Evolutionary conservation across 2,329 filamentous ascomycete genomes (phyloP).

Genomic region (Penicillium palitans): DNA sequence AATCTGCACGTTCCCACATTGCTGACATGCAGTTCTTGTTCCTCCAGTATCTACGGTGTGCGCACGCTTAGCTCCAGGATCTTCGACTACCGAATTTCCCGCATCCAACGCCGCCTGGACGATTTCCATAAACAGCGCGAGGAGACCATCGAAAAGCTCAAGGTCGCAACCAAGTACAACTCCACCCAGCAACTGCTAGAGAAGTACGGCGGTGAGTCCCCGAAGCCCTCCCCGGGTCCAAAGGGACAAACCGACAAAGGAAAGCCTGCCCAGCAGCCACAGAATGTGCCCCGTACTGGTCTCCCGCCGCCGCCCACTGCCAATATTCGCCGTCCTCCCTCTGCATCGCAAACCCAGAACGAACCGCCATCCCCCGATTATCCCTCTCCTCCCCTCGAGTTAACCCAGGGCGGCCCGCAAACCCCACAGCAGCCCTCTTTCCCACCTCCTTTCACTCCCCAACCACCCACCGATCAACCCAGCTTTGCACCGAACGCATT

Average conservation of each 20-base stretch:
- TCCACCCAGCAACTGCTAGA: conserved; percentile 89
- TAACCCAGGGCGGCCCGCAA: conserved; percentile 15
- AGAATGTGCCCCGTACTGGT: conserved; percentile 49
- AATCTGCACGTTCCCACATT: not conserved
- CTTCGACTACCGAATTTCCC: conserved; percentile 79
- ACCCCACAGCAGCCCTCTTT: conserved; percentile 14
- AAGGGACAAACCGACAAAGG: conserved; percentile 27
- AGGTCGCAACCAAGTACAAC: conserved; percentile 93
- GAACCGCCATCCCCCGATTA: conserved; percentile 26
- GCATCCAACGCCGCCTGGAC: conserved; percentile 68
- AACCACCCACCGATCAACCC: conserved; percentile 38
- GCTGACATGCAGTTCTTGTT: conserved; percentile 24
- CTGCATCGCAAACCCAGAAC: conserved; percentile 14
- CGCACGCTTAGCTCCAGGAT: conserved; percentile 66
- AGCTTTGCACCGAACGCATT: conserved; percentile 53
- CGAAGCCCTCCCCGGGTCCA: conserved; percentile 33
- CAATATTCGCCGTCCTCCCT: conserved; percentile 53
- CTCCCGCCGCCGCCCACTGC: conserved; percentile 64
- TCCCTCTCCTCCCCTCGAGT: conserved; percentile 33
- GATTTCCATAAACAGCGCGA: conserved; percentile 75
- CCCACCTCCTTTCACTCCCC: conserved; percentile 14
- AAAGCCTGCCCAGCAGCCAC: conserved; percentile 27
- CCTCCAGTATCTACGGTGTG: conserved; percentile 71
- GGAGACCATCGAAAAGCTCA: conserved; percentile 88
- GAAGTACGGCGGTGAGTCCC: conserved; percentile 78